Conservation (phyloP, 805 yeast genomes). For the Candida khao-thaluensis region DNA sequence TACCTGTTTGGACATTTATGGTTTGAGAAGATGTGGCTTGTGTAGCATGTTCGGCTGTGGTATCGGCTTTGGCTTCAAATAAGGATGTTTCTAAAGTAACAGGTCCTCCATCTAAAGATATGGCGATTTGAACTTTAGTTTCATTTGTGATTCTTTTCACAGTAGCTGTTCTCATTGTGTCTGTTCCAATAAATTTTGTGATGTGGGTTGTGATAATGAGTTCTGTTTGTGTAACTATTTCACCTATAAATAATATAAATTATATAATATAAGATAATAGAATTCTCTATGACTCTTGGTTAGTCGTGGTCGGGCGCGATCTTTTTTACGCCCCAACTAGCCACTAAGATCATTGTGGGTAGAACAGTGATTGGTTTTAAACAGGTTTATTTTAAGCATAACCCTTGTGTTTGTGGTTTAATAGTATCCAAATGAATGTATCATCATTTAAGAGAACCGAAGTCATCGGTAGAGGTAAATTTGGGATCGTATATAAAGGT, state of each 20-base stretch:
- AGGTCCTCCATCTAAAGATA: constrained; percentile 84
- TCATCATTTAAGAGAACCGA: constrained; percentile 63
- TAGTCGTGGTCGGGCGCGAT: no score
- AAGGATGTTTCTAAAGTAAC: constrained; percentile 62
- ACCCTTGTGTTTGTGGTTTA: no score
- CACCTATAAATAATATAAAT: no score
- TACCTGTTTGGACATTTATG: constrained; percentile 83
- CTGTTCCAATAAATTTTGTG: no score
- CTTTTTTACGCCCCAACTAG: no score
- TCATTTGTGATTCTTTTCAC: constrained; percentile 83
- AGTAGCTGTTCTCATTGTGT: constrained; percentile 35
- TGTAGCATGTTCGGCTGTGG: constrained; percentile 53
- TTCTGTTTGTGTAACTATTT: no score
- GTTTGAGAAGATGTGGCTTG: constrained; percentile 70
- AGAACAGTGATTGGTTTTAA: no score
- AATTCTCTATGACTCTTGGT: no score
- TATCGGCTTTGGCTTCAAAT: constrained; percentile 33
- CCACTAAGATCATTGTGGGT: no score
- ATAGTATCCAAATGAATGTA: constrained; percentile 6
- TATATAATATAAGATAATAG: no score
- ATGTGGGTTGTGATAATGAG: no score
- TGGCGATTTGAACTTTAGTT: constrained; percentile 84
- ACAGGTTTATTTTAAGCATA: no score
- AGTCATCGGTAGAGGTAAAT: constrained; percentile 93
- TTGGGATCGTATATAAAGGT: constrained; percentile 95